phyloP scores from a whole-genome alignment of 169 alveolate species.

The Theileria parva region DNA sequence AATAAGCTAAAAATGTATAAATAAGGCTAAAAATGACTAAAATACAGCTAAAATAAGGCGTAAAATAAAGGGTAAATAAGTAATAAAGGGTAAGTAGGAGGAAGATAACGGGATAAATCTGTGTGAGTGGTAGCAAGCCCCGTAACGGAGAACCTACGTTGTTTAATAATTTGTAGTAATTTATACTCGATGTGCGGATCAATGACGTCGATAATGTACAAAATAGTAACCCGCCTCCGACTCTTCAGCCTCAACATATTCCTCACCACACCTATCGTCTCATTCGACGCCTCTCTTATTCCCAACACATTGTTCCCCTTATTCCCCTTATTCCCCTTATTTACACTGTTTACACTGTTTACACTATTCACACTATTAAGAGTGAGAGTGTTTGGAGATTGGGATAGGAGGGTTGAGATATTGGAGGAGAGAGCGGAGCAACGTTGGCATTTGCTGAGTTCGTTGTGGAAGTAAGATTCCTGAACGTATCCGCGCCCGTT shows the following conservation, averaged over 20 bases:
- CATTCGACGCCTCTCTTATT: slow-evolving; percentile 49
- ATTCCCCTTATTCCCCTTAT: not conserved
- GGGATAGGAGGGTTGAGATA: too few relatives aligned
- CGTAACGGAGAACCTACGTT: slow-evolving; percentile 9
- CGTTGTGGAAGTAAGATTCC: too few relatives aligned
- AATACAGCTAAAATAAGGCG: too few relatives aligned
- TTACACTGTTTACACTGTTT: too few relatives aligned
- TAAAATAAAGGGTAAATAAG: too few relatives aligned
- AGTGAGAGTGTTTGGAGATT: too few relatives aligned
- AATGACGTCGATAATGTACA: slow-evolving; percentile 54
- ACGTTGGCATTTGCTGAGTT: not conserved
- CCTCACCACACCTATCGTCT: slow-evolving; percentile 39
- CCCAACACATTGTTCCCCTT: slow-evolving; percentile 7
- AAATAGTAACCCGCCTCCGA: slow-evolving; percentile 33
- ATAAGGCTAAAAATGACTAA: too few relatives aligned
- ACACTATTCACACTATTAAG: too few relatives aligned
- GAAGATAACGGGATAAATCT: too few relatives aligned
- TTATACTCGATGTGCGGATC: slow-evolving; percentile 53
- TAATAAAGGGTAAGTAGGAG: too few relatives aligned
- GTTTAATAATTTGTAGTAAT: slow-evolving; percentile 23
- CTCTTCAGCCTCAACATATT: slow-evolving; percentile 35
- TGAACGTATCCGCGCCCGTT: slow-evolving; percentile 11
- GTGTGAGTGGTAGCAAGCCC: not conserved
- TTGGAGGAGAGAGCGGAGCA: not conserved
- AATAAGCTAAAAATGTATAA: too few relatives aligned